Conservation (phyloP, 768 basidiomycete genomes). For the Russula foetens region DNA sequence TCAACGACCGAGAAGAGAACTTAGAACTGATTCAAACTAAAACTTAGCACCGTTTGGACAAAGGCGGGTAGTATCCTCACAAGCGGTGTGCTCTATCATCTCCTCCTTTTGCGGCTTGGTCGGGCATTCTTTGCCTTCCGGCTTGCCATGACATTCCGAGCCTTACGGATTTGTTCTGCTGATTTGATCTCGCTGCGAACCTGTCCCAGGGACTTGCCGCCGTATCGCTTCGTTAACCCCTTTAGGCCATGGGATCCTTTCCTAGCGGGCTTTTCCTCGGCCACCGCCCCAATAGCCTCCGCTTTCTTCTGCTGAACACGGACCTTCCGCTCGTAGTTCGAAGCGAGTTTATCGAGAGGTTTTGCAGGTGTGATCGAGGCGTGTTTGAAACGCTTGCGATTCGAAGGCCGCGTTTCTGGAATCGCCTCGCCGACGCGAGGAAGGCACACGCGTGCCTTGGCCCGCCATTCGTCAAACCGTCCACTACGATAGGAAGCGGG, state of each 20-base stretch:
- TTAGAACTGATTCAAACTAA: background rate
- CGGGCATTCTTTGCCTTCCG: conserved; percentile 77
- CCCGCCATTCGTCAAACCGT: conserved; percentile 92
- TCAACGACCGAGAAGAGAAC: no score
- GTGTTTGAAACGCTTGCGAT: conserved; percentile 60
- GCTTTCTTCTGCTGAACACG: conserved; percentile 58
- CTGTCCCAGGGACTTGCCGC: conserved; percentile 50
- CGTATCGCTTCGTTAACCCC: conserved; percentile 35
- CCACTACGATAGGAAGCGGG: conserved; percentile 92
- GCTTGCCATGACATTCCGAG: conserved; percentile 55
- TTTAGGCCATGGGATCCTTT: conserved; percentile 23
- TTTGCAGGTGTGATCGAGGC: conserved; percentile 55
- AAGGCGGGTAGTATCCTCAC: background rate
- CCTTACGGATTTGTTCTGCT: conserved; percentile 79
- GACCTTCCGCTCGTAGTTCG: conserved; percentile 66
- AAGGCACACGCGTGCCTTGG: conserved; percentile 60
- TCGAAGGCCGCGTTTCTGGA: conserved; percentile 29
- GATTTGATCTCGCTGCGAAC: conserved; percentile 83
- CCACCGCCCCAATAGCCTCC: conserved; percentile 24
- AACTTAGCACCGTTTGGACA: background rate
- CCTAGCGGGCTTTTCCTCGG: conserved; percentile 26
- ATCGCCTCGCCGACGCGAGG: conserved; percentile 84
- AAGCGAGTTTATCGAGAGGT: conserved; percentile 65
- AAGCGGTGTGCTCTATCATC: conserved; percentile 12
- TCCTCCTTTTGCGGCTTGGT: conserved; percentile 42